Evolutionary conservation across 129 eudicot genomes (phyloP).

Genomic region (Erigeron canadensis): DNA sequence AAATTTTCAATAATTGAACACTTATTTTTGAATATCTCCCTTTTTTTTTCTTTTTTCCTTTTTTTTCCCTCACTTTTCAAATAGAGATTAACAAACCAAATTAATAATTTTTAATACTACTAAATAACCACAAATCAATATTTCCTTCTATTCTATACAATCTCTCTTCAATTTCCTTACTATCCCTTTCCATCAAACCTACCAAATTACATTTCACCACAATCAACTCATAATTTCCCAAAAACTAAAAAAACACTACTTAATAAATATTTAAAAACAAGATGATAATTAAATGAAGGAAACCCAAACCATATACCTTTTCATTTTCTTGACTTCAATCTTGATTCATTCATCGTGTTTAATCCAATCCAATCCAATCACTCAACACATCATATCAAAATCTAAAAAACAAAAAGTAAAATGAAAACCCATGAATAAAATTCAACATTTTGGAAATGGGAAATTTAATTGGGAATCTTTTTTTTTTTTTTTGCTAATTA

Average conservation of each 20-base stretch:
- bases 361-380: conserved; percentile 30
- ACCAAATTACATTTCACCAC: conserved; percentile 55
- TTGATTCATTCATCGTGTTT: conserved; percentile 14
- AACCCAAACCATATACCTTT: conserved; percentile 37
- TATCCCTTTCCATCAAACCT: conserved; percentile 59
- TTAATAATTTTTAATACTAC: conserved; percentile 8
- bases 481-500: conserved; percentile 29
- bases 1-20: conserved; percentile 22
- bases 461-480: conserved; percentile 18
- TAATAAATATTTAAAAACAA: conserved; percentile 13
- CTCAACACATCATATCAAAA: conserved; percentile 24
- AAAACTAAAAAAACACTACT: conserved; percentile 29
- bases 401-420: conserved; percentile 37
- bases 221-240: conserved; percentile 33
- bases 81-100: conserved; percentile 38
- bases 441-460: conserved; percentile 15
- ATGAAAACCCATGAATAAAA: conserved; percentile 9
- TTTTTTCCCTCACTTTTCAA: neutral
- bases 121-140: conserved; percentile 50
- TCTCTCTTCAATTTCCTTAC: conserved; percentile 53
- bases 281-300: conserved; percentile 16
- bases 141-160: conserved; percentile 64
- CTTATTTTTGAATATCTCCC: conserved; percentile 17
- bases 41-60: conserved; percentile 4
- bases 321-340: conserved; percentile 22